Evolutionary conservation across 331 rosid genomes (phyloP), one percentile per base, ranked within the genome.

Genomic region (Phaseolus coccineus): DNA sequence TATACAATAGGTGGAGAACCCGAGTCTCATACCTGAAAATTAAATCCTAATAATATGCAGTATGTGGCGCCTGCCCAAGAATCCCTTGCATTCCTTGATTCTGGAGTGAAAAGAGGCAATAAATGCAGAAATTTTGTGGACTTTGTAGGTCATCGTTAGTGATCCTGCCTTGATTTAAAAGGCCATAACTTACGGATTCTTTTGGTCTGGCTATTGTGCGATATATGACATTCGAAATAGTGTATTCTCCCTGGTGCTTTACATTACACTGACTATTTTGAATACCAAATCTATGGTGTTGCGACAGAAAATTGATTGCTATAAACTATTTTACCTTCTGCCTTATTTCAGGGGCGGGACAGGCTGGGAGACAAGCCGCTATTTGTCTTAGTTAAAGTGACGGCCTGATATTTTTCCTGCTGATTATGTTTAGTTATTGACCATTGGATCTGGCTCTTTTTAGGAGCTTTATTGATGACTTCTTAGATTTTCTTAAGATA

Each of bases 261-360:
- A 15, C 66, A 35, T 69, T 2, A 15, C 75, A 44, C 46, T 27
- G 28, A 44, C 50, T 66, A 57, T 52, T 51, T 73, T 42, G n/a
- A 44, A 35, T 22, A 13, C 12, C 51, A 80, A 51, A 59, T 58
- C 30, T 68, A 73, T 31, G 11, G 12, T 5, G 42, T 10, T 56
- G 83, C 19, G 6, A 46, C 40, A 46, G 55, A 75, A 69, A 67
- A 71, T 58, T 77, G 46, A 14, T 72, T 61, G 79, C 28, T 42
- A 47, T 57, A 16, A 64, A 42, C 28, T 61, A 46, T 22, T 73
- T 69, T 62, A 19, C 9, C 64, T 56, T 51, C 15, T 84, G 84
- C 52, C 39, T 77, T 69, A 47, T 88, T 79, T 82, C 94, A 96
- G 99, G 99, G 99, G 35, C 88, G 94, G 16, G 97, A 89, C 4